These are phyloP conservation scores for Paecilomyces formosus DNA, from an alignment of 2,329 filamentous ascomycete genomes.

Conservation along the genomic window DNA sequence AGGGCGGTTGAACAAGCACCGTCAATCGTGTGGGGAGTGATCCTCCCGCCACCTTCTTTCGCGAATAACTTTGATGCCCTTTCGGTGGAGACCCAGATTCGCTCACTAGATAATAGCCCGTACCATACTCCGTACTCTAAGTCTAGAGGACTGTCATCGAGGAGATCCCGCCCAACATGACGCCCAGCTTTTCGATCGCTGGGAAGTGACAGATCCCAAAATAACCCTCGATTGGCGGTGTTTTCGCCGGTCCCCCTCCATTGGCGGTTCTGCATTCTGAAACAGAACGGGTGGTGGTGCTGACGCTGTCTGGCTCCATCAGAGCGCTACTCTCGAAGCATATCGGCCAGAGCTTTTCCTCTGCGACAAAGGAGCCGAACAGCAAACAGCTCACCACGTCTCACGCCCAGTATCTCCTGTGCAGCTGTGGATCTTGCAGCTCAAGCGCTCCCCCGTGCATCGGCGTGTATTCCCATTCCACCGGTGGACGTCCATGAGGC, in stretches of 20 bases:
- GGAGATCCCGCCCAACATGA: background rate
- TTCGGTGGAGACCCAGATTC: background rate
- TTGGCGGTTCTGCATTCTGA: background rate
- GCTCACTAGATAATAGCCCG: background rate
- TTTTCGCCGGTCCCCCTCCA: slow-evolving; percentile 2
- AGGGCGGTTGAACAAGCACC: background rate
- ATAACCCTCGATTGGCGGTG: slow-evolving; percentile 11
- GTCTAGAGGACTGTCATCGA: background rate
- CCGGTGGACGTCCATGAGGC: background rate
- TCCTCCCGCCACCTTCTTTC: background rate
- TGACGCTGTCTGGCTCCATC: background rate
- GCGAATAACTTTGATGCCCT: background rate
- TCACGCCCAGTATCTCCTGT: background rate
- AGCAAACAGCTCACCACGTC: background rate
- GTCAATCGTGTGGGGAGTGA: background rate
- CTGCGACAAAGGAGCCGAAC: background rate
- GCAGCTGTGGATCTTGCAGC: background rate
- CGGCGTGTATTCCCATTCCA: background rate
- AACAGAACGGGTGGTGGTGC: background rate
- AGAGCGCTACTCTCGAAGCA: background rate
- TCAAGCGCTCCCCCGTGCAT: background rate
- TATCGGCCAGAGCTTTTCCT: background rate
- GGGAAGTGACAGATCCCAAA: slow-evolving; percentile 13
- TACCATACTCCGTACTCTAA: no score
- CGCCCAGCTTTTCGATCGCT: background rate